Percentiles rank a stretch among this genome's conserved stretches.
Conservation (phyloP, 768 basidiomycete species). For the Boletus rubroflammeus region DNA sequence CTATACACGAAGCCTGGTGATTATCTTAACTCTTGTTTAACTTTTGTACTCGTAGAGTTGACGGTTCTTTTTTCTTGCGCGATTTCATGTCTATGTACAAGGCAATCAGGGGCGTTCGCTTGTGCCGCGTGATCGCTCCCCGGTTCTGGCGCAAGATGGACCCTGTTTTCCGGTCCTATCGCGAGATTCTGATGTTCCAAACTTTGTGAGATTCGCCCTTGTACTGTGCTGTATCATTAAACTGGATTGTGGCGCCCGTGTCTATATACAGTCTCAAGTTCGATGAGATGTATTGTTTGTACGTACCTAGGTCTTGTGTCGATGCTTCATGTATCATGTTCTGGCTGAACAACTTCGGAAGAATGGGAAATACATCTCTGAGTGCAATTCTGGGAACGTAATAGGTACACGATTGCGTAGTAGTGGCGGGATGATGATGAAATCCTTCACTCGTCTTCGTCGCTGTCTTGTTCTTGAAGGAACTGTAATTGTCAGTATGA, state of each 20-base stretch:
- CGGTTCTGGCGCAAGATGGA: not conserved
- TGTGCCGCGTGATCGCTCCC: conserved; percentile 18
- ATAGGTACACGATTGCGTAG: conserved; percentile 16
- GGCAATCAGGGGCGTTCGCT: conserved; percentile 12
- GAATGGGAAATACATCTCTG: conserved; percentile 9
- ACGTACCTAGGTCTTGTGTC: conserved; percentile 2
- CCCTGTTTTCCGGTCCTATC: not conserved
- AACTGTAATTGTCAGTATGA: conserved; percentile 60
- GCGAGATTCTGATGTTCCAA: not conserved
- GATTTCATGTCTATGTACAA: conserved; percentile 17
- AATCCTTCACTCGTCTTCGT: conserved; percentile 40
- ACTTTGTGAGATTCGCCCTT: not conserved
- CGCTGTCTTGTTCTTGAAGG: conserved; percentile 80
- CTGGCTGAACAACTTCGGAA: not conserved
- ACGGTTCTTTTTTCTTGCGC: conserved; percentile 18
- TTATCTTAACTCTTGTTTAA: conserved; percentile 13
- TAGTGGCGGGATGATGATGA: not conserved
- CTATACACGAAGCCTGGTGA: conserved; percentile 86
- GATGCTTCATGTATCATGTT: not conserved
- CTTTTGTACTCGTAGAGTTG: conserved; percentile 23
- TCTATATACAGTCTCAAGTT: not conserved
- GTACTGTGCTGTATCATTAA: conserved; percentile 2
- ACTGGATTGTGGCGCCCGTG: not conserved
- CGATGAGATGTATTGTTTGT: not conserved
- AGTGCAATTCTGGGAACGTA: conserved; percentile 15